These are phyloP conservation scores for Xylariaceae sp. DNA, from an alignment of 2,329 filamentous ascomycete genomes.

Conservation along the genomic window DNA sequence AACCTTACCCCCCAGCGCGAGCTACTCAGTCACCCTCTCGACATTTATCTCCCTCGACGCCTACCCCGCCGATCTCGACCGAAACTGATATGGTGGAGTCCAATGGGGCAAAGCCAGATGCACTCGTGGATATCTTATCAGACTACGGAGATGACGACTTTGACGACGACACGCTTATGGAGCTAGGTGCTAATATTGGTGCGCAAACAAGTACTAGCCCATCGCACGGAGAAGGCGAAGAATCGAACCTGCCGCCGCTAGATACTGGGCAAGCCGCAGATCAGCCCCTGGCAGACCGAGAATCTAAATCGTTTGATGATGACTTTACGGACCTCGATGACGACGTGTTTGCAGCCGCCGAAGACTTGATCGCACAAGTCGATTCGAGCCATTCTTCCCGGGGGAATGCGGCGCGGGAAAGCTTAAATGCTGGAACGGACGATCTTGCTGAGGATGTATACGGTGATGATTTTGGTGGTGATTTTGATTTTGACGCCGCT, in stretches of 20 bases:
- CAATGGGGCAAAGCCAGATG: constrained; percentile 1
- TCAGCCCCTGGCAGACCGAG: constrained; percentile 16
- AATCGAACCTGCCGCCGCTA: constrained; percentile 12
- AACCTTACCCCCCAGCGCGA: constrained; percentile 22
- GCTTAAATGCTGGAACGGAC: constrained; percentile 30
- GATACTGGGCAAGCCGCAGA: constrained; percentile 22
- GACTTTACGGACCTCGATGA: constrained; percentile 71
- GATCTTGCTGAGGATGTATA: constrained; percentile 51
- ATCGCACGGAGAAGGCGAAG: constrained; percentile 20
- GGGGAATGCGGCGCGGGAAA: constrained; percentile 9
- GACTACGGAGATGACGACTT: constrained; percentile 61
- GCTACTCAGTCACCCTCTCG: constrained; percentile 18
- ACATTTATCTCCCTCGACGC: constrained; percentile 26
- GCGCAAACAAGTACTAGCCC: constrained; percentile 1
- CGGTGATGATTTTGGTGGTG: constrained; percentile 74
- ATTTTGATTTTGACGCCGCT: constrained; percentile 76
- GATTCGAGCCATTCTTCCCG: constrained; percentile 34
- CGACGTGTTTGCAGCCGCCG: constrained; percentile 56
- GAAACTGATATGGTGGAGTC: constrained; percentile 1
- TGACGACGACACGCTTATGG: constrained; percentile 62
- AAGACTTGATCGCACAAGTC: constrained; percentile 43
- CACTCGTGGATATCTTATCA: constrained; percentile 35
- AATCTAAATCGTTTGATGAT: constrained; percentile 43
- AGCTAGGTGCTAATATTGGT: constrained; percentile 49
- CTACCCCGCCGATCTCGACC: constrained; percentile 12